A percentile compares a stretch with the other conserved stretches of the same genome.
Conservation (phyloP, 345 rosid genomes). For the Sisymbrium altissimum region DNA sequence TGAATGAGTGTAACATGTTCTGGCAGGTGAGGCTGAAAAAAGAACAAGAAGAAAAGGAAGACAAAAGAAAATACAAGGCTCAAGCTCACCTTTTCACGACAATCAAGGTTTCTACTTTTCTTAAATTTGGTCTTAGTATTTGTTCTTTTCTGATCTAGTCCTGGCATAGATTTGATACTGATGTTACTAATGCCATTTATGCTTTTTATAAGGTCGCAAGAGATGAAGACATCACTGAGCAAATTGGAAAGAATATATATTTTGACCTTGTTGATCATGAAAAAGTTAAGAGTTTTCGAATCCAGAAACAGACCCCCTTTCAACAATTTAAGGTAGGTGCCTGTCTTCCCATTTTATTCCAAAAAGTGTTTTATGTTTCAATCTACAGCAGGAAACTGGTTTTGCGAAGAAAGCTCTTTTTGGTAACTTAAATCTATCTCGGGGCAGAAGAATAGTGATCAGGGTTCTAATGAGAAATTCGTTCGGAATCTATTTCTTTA, state of each 20-base stretch:
- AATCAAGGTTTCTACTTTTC: constrained; percentile 60
- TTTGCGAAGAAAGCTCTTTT: not conserved
- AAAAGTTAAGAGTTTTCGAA: constrained; percentile 86
- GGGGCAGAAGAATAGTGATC: not conserved
- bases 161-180: constrained; percentile 7
- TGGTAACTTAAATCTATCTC: not conserved
- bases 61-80: constrained; percentile 85
- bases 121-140: not conserved
- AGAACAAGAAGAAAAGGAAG: constrained; percentile 92
- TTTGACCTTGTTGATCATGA: constrained; percentile 99
- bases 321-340: constrained; percentile 65
- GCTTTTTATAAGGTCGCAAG: constrained; percentile 50
- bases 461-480: not conserved
- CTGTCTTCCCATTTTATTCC: not conserved
- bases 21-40: constrained; percentile 87
- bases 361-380: not conserved
- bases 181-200: constrained; percentile 23
- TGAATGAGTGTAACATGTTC: constrained; percentile 21
- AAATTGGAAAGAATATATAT: constrained; percentile 87
- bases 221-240: constrained; percentile 79
- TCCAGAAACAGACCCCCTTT: constrained; percentile 82
- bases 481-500: not conserved
- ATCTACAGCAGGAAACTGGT: not conserved
- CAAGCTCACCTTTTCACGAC: constrained; percentile 92
- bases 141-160: not conserved